Base-by-base conservation (phyloP, 2,329 filamentous ascomycete species). In the Zymoseptoria tritici region DNA sequence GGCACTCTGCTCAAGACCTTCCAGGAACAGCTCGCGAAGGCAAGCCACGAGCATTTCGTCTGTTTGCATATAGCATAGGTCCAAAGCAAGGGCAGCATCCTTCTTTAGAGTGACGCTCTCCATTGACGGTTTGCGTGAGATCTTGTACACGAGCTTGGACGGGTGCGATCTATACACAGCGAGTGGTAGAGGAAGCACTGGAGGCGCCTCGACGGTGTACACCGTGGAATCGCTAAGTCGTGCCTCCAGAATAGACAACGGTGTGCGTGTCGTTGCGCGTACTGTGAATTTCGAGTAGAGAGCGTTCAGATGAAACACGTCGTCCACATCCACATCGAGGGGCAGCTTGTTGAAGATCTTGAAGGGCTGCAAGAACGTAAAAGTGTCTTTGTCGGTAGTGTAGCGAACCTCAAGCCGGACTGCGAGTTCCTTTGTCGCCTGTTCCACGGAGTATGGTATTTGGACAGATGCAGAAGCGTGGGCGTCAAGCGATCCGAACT, bases 311-410 rank as follows among this genome's bases (percentile, higher is more conserved):
- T 96, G 96, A 79, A 97, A 97, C 26, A 95, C 85, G 67, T 99
- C 94, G 69, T 97, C 92, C 5, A 99, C 94, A 65, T 97, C 97
- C 63, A 99, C 94, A 2, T 93, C 92, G 3, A 99, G 80, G 0
- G 91, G 90, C 4, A 99, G 79, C 1, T 88, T 83, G 1, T 94
- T 87, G 2, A 86, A 82, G 20, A 95, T 80, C 3, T 80, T 83
- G 20, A 83, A 82, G 7, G 81, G 80, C 16, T 82, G 83, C 16
- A 84, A 81, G 70, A 87, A 88, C 20, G 57, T 65, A 56, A 69
- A 72, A 9, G 55, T 56, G 1, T 68, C 70, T 11, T 63, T 31
- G 3, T 54, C 9, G 6, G 70, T 73, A 3, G 56, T 55, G 52
- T 74, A 74, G 1, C 60, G 61, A 9, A 66, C 63, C 61, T 73